phyloP scores from a whole-genome alignment of 441 rosid species.

The Pelargonium myrrhifolium region DNA sequence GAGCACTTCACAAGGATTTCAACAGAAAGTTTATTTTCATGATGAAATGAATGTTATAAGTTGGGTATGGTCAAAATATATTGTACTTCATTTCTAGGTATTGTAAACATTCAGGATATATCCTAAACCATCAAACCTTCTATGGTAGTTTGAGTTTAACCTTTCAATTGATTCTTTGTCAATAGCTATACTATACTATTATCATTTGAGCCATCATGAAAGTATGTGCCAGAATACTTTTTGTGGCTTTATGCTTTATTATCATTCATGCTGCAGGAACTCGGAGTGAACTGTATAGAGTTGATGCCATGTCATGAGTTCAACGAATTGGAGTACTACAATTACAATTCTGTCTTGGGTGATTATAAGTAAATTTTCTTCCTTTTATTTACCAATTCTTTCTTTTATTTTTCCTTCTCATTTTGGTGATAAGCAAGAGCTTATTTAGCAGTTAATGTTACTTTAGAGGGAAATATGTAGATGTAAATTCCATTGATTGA shows the following conservation, averaged over 20 bases:
- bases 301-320: slow-evolving; percentile 97
- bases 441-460: slow-evolving; percentile 4
- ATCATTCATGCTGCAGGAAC: slow-evolving; percentile 55
- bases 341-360: slow-evolving; percentile 72
- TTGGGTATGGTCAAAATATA: neutral
- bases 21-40: neutral
- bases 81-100: neutral
- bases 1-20: neutral
- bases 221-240: neutral
- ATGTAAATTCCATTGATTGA: no score
- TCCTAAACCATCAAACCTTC: neutral
- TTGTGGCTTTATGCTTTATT: slow-evolving; percentile 15
- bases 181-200: neutral
- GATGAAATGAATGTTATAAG: neutral
- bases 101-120: neutral
- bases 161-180: neutral
- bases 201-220: slow-evolving; percentile 15
- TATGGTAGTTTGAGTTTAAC: neutral
- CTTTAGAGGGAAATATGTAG: no score
- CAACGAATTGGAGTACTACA: slow-evolving; percentile 86
- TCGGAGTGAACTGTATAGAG: slow-evolving; percentile 92
- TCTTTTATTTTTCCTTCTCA: neutral
- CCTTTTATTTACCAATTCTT: slow-evolving; percentile 11
- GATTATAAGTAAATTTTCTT: slow-evolving; percentile 55
- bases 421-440: slow-evolving; percentile 6